Evolutionary conservation across 148 eudicot species (phyloP), one percentile per base, ranked within the genome.

Genomic region (Amaranthus palmeri): DNA sequence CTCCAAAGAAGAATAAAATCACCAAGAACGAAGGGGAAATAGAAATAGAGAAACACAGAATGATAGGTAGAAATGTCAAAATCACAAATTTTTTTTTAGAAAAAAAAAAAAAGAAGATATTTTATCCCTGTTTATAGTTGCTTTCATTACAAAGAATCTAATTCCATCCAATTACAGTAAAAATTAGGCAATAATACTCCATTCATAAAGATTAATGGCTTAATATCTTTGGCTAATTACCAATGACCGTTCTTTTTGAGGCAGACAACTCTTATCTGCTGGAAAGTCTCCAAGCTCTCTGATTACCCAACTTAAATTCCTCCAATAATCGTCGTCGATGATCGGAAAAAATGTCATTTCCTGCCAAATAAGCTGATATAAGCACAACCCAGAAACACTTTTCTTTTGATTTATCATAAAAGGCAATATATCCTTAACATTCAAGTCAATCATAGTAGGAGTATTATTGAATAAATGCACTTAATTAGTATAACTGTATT

Each of bases 331-430:
- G 44, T 65, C 56, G 17, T 44, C 10, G 49, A 25, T 25, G 36
- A 25, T 25, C 36, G 36, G 36, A 25, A 25, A 3, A 54, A 7
- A 52, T 12, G 67, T 48, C 77, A 78, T 78, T 40, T 40, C 68
- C 77, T 72, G 77, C 59, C 63, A 78, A 69, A 68, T 73, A 45
- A 78, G 77, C 81, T 55, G 58, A 68, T 11, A 69, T 73, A 61
- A 78, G 77, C 71, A 54, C 36, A 54, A 7, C 59, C 25, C 70
- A 62, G 41, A 3, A 54, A 54, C 36, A 54, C 65, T 73, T 78
- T 61, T 72, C 15, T 51, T 41, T 11, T 59, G 60, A 67, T 58
- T 25, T 60, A 8, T 9, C 49, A 42, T 11, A 62, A 72, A 61
- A 77, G 55, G 43, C 36, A 50, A 12, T 4, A 8, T 48, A 62